Evolutionary conservation across 2,329 filamentous ascomycete genomes (phyloP), one percentile per base, ranked within the genome.

Genomic region (Paraphoma chrysanthemicola): DNA sequence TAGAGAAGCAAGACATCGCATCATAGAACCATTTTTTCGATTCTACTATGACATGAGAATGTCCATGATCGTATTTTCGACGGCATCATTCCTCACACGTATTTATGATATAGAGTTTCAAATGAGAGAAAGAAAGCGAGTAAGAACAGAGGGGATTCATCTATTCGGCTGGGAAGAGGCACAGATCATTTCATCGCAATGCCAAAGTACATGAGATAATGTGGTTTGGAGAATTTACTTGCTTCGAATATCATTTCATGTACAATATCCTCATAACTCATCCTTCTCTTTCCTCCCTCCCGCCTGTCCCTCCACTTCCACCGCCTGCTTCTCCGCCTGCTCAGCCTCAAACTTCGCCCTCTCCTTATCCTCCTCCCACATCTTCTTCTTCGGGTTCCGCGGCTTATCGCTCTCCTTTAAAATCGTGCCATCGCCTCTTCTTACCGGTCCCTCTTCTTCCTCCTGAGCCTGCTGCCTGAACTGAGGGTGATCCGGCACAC

Each of bases 321-420:
- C 41, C 42, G 57, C 57, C 36, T 63, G 56, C 36, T 66, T 29
- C 53, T 70, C 64, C 42, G 58, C 60, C 47, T 67, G 58, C 8
- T 23, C 17, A n/a, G 43, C 23, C 51, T 73, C 71, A 57, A 63
- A 56, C 59, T 71, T 76, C 48, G 52, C 63, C 28, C 61, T 68
- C 61, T 78, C 74, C 10, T 72, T 70, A 54, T 68, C 49, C 54
- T 85, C 85, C 62, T 88, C 85, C 79, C 85, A 86, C 76, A 83
- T 83, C 76, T 85, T 83, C 78, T 88, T 88, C 79, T 83, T 87
- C 6, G 85, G 84, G 70, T 88, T 88, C 29, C 72, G 67, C 28
- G 73, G 77, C 61, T 66, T 74, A 62, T 72, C 73, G 29, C 69
- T 74, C 59, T 81, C 68, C 54, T 79, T 59, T 48, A 82, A 71